phyloP scores from a whole-genome alignment of 2,329 filamentous ascomycete species.

The Fusarium globosum region DNA sequence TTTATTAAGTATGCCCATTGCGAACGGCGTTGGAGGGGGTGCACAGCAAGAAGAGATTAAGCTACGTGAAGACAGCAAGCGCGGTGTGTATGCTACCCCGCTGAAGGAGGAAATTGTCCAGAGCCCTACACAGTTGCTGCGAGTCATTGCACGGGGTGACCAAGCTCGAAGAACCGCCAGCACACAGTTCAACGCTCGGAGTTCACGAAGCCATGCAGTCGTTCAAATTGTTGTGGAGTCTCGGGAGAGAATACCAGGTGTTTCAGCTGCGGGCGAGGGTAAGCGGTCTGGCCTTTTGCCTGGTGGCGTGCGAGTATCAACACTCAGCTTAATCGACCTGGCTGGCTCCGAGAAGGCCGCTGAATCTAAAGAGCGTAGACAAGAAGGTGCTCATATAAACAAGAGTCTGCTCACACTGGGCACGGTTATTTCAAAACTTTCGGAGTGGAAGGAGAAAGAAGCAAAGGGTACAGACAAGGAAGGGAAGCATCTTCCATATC shows the following conservation, averaged over 20 bases:
- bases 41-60: constrained; percentile 91
- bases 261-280: constrained; percentile 51
- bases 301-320: constrained; percentile 94
- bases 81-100: constrained; percentile 95
- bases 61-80: constrained; percentile 92
- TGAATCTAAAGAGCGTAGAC: constrained; percentile 91
- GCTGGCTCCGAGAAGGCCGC: constrained; percentile 96
- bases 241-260: constrained; percentile 80
- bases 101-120: constrained; percentile 99
- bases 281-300: constrained; percentile 79
- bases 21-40: constrained; percentile 63
- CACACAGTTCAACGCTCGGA: constrained; percentile 96
- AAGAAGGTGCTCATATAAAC: constrained; percentile 98
- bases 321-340: constrained; percentile 93
- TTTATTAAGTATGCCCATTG: constrained; percentile 79
- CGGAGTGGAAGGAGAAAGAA: constrained; percentile 86
- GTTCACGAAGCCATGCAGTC: constrained; percentile 96
- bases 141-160: constrained; percentile 95
- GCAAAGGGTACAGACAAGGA: constrained; percentile 80
- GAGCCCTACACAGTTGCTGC: constrained; percentile 91
- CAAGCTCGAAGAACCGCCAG: constrained; percentile 89
- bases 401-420: constrained; percentile 95
- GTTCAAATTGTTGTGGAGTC: constrained; percentile 99
- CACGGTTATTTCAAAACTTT: constrained; percentile 93
- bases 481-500: constrained; percentile 92